Percentiles rank a stretch among this genome's conserved stretches.
phyloP scores from a whole-genome alignment of 2,329 filamentous ascomycete species.

The Corniculantispora saksenae region DNA sequence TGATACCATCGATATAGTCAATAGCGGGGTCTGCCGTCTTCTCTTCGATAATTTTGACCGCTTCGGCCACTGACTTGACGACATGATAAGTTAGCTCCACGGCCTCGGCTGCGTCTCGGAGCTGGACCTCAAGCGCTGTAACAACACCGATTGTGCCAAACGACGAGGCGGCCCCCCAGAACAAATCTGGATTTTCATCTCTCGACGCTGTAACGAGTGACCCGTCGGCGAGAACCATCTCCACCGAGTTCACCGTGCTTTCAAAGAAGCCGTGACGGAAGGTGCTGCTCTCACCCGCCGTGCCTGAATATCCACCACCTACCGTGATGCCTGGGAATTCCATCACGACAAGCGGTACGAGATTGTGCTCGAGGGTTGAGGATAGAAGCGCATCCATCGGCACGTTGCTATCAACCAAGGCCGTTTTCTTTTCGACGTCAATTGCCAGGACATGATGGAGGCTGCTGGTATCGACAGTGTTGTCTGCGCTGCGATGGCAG shows the following conservation, averaged over 20 bases:
- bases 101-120: constrained; percentile 53
- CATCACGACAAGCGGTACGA: constrained; percentile 68
- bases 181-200: constrained; percentile 53
- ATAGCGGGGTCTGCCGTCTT: background rate
- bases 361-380: constrained; percentile 53
- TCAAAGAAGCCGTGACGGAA: constrained; percentile 70
- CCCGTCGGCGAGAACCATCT: constrained; percentile 64
- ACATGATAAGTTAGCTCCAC: constrained; percentile 58
- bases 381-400: constrained; percentile 65
- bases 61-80: constrained; percentile 41
- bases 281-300: constrained; percentile 66
- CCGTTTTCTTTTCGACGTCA: background rate
- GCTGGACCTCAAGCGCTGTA: constrained; percentile 59
- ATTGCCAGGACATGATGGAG: too few relatives aligned
- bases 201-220: constrained; percentile 50
- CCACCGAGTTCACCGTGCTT: constrained; percentile 59
- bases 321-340: constrained; percentile 71
- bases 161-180: constrained; percentile 58
- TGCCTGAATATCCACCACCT: constrained; percentile 67
- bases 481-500: constrained; percentile 33
- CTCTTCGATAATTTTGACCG: constrained; percentile 42
- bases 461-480: too few relatives aligned
- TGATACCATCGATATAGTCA: constrained; percentile 65
- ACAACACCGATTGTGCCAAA: constrained; percentile 63
- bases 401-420: constrained; percentile 66